Evolutionary conservation across 495 filamentous ascomycete species (phyloP).

Genomic region (Extremus antarcticus): DNA sequence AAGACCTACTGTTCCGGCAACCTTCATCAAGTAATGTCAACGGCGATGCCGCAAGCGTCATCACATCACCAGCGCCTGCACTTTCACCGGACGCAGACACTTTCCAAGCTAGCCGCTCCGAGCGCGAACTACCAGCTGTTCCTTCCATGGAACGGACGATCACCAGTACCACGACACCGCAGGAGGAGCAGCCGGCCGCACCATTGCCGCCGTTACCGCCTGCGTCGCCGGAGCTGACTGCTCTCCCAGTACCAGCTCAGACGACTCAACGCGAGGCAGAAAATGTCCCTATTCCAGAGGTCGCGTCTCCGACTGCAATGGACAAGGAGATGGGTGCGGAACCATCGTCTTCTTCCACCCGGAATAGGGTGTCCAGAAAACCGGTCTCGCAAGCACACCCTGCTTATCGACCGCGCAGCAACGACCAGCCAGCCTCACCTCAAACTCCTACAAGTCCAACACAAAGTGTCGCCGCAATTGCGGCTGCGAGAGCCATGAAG

Average conservation of each 20-base stretch:
- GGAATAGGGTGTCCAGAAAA: constrained; percentile 16
- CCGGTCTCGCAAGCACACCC: constrained; percentile 25
- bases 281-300: constrained; percentile 3
- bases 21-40: constrained; percentile 8
- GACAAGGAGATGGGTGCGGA: constrained; percentile 10
- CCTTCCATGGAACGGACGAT: constrained; percentile 5
- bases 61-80: constrained; percentile 2
- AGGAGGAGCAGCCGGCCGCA: neutral
- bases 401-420: constrained; percentile 23
- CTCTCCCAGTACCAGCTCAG: neutral
- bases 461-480: constrained; percentile 11
- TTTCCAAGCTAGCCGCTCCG: neutral
- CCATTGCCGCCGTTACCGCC: neutral
- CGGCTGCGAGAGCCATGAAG: constrained; percentile 29
- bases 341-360: neutral
- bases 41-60: constrained; percentile 8
- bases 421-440: neutral
- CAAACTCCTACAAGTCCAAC: constrained; percentile 6
- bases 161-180: neutral
- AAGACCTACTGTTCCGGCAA: neutral
- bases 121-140: constrained; percentile 16
- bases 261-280: constrained; percentile 2
- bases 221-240: constrained; percentile 1
- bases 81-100: neutral
- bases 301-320: neutral